Conservation (phyloP, 495 filamentous ascomycete genomes). For the Parathielavia hyrcaniae region DNA sequence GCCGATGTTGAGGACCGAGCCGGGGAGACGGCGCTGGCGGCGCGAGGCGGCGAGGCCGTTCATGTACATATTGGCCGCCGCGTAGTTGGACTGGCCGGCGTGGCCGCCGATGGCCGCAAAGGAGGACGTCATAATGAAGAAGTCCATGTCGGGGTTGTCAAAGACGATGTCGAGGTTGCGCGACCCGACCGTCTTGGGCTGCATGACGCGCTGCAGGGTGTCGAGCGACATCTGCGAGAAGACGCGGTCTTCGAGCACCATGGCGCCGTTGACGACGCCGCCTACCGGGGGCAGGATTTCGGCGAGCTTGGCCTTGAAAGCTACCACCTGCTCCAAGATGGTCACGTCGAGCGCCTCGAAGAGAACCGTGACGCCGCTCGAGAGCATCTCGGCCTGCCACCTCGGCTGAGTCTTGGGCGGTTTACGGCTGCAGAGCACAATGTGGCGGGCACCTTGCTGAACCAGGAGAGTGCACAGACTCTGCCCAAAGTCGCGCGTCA, state of each 20-base stretch:
- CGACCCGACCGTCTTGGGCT: slow-evolving; percentile 43
- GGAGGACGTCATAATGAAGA: slow-evolving; percentile 48
- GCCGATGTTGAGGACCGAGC: slow-evolving; percentile 51
- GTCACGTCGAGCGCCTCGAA: slow-evolving; percentile 39
- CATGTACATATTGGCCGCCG: slow-evolving; percentile 53
- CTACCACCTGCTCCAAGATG: slow-evolving; percentile 23
- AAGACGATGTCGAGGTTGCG: slow-evolving; percentile 38
- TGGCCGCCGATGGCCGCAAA: slow-evolving; percentile 45
- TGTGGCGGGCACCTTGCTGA: slow-evolving; percentile 46
- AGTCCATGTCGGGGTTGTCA: slow-evolving; percentile 32
- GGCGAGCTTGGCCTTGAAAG: slow-evolving; percentile 27
- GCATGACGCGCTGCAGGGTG: slow-evolving; percentile 36
- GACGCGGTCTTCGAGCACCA: slow-evolving; percentile 47
- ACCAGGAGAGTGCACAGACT: slow-evolving; percentile 55
- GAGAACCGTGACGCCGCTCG: slow-evolving; percentile 28
- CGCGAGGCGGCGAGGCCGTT: slow-evolving; percentile 39
- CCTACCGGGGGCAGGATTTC: slow-evolving; percentile 34
- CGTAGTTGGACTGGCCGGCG: slow-evolving; percentile 49
- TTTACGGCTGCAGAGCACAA: slow-evolving; percentile 53
- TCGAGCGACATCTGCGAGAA: slow-evolving; percentile 45
- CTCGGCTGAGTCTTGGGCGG: slow-evolving; percentile 31
- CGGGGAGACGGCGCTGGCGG: slow-evolving; percentile 30
- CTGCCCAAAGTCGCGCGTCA: slow-evolving; percentile 53
- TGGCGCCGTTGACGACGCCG: slow-evolving; percentile 49
- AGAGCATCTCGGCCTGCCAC: slow-evolving; percentile 42